A percentile compares a stretch with the other conserved stretches of the same genome.
Evolutionary conservation across 208 protist species (phyloP).

Genomic region (Leishmania braziliensis): DNA sequence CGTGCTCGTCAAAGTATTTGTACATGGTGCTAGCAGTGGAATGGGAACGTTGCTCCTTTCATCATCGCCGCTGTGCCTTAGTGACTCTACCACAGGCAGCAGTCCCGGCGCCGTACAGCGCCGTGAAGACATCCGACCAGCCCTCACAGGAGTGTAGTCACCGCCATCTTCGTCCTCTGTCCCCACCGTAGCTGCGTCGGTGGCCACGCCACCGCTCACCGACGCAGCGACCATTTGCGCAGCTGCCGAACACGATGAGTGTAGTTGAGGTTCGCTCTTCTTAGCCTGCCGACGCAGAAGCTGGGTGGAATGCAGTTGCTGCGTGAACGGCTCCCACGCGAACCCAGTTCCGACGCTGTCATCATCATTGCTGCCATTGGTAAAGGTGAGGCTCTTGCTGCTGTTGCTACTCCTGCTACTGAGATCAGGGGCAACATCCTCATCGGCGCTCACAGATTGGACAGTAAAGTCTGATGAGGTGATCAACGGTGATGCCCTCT

Average conservation of each 20-base stretch:
- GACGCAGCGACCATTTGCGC: background rate
- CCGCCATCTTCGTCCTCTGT: slow-evolving; percentile 13
- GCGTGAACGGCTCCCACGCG: slow-evolving; percentile 29
- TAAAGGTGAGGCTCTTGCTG: background rate
- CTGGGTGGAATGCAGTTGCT: slow-evolving; percentile 4
- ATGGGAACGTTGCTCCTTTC: slow-evolving; percentile 9
- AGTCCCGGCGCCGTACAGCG: background rate
- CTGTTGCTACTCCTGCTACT: background rate
- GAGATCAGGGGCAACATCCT: background rate
- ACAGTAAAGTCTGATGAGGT: background rate
- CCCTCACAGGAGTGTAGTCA: slow-evolving; percentile 38
- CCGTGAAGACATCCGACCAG: background rate
- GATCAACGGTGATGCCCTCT: background rate
- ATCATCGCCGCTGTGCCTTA: slow-evolving; percentile 11
- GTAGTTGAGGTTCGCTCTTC: background rate
- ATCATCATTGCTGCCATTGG: background rate
- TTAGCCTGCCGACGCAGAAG: slow-evolving; percentile 8
- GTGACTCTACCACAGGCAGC: background rate
- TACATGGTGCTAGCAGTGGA: background rate
- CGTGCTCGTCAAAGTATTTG: background rate
- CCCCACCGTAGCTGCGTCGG: background rate
- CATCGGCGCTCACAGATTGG: background rate
- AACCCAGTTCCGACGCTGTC: background rate
- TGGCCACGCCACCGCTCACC: no score
- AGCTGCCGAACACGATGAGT: background rate